phyloP scores from a whole-genome alignment of 768 basidiomycete genomes.

The Gautieria morchelliformis region DNA sequence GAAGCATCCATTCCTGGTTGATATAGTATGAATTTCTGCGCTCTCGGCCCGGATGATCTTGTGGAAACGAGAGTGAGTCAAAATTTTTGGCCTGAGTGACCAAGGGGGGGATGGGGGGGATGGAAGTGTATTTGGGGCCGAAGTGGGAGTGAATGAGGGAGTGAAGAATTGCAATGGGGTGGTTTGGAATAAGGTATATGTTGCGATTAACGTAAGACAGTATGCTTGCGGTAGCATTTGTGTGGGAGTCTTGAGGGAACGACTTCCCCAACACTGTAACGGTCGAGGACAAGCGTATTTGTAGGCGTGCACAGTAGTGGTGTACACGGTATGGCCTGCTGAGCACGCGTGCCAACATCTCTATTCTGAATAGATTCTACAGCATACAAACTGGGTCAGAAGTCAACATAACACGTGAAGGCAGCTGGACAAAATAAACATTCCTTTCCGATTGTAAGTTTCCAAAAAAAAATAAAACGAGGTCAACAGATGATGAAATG shows the following conservation, averaged over 20 bases:
- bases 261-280: conserved; percentile 42
- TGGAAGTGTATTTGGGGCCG: conserved; percentile 49
- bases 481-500: too few species aligned
- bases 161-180: conserved; percentile 84
- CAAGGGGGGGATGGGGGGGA: conserved; percentile 75
- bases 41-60: conserved; percentile 87
- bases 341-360: neutral
- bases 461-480: too few species aligned
- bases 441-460: neutral
- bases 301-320: neutral
- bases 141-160: conserved; percentile 80
- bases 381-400: neutral
- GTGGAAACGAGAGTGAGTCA: conserved; percentile 90
- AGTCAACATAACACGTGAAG: neutral
- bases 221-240: conserved; percentile 83
- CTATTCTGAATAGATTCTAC: neutral
- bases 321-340: neutral
- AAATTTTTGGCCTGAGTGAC: conserved; percentile 91
- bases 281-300: conserved; percentile 5
- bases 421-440: neutral
- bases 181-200: conserved; percentile 65
- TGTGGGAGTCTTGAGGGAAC: conserved; percentile 69
- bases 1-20: conserved; percentile 82
- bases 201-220: conserved; percentile 67
- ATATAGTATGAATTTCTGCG: conserved; percentile 94